A percentile compares a stretch with the other conserved stretches of the same genome.
phyloP scores from a whole-genome alignment of 345 rosid genomes.

The Erodium maritimum region DNA sequence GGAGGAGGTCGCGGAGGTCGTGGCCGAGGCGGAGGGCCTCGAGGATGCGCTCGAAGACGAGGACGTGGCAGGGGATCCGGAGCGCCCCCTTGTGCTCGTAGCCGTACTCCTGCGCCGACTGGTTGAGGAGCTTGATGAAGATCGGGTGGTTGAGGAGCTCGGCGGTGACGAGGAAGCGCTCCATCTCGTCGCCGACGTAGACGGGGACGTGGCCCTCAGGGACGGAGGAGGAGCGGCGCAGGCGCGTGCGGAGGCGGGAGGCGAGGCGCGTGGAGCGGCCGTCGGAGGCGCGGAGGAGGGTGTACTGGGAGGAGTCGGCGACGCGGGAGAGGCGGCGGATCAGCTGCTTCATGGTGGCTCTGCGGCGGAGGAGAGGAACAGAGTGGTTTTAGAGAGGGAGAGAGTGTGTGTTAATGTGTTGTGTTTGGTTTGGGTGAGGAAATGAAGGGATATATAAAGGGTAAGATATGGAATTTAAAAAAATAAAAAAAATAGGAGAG shows the following conservation, averaged over 20 bases:
- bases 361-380: slow-evolving; percentile 6
- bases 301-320: slow-evolving; percentile 71
- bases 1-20: slow-evolving; percentile 12
- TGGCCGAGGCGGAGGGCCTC: slow-evolving; percentile 72
- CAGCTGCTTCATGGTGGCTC: slow-evolving; percentile 53
- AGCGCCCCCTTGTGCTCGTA: slow-evolving; percentile 88
- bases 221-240: slow-evolving; percentile 29
- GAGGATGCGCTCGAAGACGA: slow-evolving; percentile 67
- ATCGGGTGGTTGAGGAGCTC: slow-evolving; percentile 89
- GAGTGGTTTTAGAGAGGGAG: slow-evolving; percentile 6
- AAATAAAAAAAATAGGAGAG: neutral
- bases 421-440: neutral
- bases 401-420: neutral
- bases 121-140: slow-evolving; percentile 54
- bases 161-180: slow-evolving; percentile 71
- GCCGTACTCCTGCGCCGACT: slow-evolving; percentile 89
- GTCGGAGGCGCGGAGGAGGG: slow-evolving; percentile 47
- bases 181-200: slow-evolving; percentile 91
- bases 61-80: slow-evolving; percentile 78
- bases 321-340: slow-evolving; percentile 86
- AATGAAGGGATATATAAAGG: slow-evolving; percentile 10
- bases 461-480: neutral
- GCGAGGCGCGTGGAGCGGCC: slow-evolving; percentile 18
- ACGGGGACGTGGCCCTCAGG: slow-evolving; percentile 85
- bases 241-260: slow-evolving; percentile 13